Percentiles rank a stretch among this genome's conserved stretches.
These are phyloP conservation scores for Nigrospora oryzae DNA, from an alignment of 2,329 filamentous ascomycete genomes.

Conservation along the genomic window DNA sequence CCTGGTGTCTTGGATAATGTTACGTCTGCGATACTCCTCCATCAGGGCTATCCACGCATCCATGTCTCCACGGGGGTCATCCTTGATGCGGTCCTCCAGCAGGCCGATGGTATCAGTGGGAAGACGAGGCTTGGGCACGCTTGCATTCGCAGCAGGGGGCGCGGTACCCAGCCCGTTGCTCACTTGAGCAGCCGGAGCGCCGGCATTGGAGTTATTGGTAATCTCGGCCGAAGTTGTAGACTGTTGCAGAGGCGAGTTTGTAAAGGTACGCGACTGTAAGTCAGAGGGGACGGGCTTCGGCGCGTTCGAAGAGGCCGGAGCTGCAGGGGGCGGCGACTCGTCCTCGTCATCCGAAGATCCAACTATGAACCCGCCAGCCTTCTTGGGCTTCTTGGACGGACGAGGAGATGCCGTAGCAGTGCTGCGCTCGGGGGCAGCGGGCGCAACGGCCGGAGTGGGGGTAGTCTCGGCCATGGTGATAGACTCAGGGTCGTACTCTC, in stretches of 20 bases:
- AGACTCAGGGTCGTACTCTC: constrained; percentile 51
- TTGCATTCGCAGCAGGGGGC: neutral
- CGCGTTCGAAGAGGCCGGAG: constrained; percentile 6
- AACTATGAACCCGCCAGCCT: constrained; percentile 50
- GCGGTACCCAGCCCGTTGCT: constrained; percentile 4
- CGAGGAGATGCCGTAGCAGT: constrained; percentile 22
- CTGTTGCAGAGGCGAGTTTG: constrained; percentile 16
- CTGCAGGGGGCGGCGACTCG: constrained; percentile 13
- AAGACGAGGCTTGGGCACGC: constrained; percentile 16
- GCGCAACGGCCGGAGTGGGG: constrained; percentile 1
- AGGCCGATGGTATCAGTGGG: constrained; percentile 69
- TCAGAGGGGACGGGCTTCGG: constrained; percentile 15
- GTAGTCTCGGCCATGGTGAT: constrained; percentile 28
- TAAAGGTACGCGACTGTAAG: constrained; percentile 9
- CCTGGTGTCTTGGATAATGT: constrained; percentile 74
- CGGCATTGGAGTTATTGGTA: constrained; percentile 1
- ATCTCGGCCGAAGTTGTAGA: constrained; percentile 10
- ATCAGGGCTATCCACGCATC: constrained; percentile 88
- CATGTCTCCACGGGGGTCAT: constrained; percentile 87
- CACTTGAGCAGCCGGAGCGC: constrained; percentile 6
- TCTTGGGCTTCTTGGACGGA: constrained; percentile 48
- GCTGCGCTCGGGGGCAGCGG: constrained; percentile 14
- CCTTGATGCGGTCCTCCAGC: constrained; percentile 82
- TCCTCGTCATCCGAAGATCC: constrained; percentile 53
- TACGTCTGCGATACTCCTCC: constrained; percentile 71